Evolutionary conservation across 2,329 filamentous ascomycete genomes (phyloP), one percentile per base, ranked within the genome.

Genomic region (Cladosporium sp.): DNA sequence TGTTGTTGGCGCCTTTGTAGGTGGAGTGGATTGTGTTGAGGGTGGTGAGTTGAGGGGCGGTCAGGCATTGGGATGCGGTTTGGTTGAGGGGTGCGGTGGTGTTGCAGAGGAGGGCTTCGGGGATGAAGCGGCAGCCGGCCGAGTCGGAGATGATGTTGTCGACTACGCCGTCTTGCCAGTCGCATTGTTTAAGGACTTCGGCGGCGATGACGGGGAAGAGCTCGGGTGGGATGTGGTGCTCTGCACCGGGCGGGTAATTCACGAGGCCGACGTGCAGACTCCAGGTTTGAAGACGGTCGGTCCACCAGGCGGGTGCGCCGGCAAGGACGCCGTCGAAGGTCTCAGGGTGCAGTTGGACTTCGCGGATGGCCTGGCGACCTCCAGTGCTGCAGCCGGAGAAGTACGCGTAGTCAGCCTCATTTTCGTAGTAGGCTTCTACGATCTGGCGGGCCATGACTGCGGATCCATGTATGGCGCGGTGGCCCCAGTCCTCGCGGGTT

Each of bases 301-400:
- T 77, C 68, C 74, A 79, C 75, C 76, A 80, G 0, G 77, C 71
- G 8, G 73, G 68, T 4, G 72, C 77, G 7, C 78, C 78, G 12
- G 78, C 74, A 1, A 83, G 59, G 8, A 79, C 70, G 17, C 80
- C 80, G 56, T 83, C 78, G 50, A 83, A 82, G 53, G 82, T 79
- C 0, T 75, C 67, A 0, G 81, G 79, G 53, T 74, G 82, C 12
- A 66, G 59, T 56, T 83, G 73, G 0, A 77, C 73, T 6, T 74
- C 73, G 47, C 77, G 78, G 29, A 80, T 66, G 3, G 79, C 81
- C 66, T 84, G 78, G 0, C 80, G 48, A 1, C 82, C 80, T 6
- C 82, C 82, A 0, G 78, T 76, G 0, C 79, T 83, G 58, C 81
- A 84, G 7, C 81, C 81, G 2, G 76, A 59, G 54, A 76, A 83